Evolutionary conservation across 2,329 filamentous ascomycete genomes (phyloP), one percentile per base, ranked within the genome.

Genomic region (Graphilbum sp.): DNA sequence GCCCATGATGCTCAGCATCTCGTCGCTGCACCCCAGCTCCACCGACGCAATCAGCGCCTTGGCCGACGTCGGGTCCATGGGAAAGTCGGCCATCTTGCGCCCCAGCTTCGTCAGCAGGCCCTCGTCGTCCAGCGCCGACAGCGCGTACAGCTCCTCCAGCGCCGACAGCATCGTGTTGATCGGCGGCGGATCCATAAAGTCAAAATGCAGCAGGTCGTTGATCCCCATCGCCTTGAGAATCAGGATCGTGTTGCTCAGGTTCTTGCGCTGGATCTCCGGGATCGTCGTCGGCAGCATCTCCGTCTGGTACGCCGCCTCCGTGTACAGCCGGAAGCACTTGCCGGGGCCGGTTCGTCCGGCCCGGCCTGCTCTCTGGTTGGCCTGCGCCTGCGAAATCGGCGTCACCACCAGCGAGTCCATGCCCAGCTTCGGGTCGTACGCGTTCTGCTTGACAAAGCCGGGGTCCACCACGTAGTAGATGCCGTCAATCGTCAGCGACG

Each of bases 191-290:
- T 98, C 90, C 88, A 98, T 96, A 51, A 98, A 98, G 59, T 96
- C 88, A 51, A 98, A 98, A 53, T 93, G 86, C 12, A 98, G 68
- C 2, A 98, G 66, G 53, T 98, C 90, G 52, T 98, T 96, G 57
- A 98, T 96, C 3, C 92, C 90, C 86, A 98, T 96, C 0, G 90
- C 90, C 55, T 98, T 98, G 36, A 98, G 71, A 82, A 95, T 94
- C 34, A 98, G 69, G 55, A 98, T 96, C 0, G 88, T 95, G 48
- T 82, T 78, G 0, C 85, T 82, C 38, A 98, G 54, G 50, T 98
- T 98, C 55, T 95, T 85, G 1, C 90, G 72, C 54, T 98, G 90
- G 37, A 98, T 98, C 50, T 96, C 90, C 1, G 90, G 90, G 23
- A 96, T 92, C 0, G 86, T 87, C 0, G 87, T 95, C 0, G 90